Evolutionary conservation across 345 rosid species (phyloP), one percentile per base, ranked within the genome.

Genomic region (Crucihimalaya himalaica): DNA sequence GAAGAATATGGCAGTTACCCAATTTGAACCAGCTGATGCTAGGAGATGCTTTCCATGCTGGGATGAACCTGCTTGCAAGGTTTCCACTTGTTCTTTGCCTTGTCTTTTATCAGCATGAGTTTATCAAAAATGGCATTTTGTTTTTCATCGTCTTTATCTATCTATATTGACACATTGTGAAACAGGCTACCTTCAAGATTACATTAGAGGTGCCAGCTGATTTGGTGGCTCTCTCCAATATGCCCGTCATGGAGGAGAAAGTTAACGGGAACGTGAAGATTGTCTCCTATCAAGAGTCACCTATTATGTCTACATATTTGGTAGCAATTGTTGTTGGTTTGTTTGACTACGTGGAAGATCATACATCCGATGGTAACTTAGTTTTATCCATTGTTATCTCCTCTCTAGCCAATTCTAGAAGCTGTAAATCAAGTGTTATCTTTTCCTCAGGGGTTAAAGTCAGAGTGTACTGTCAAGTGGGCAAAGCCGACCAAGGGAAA

Each of bases 1-100:
- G 87, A 95, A 85, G 89, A 90, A 95, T 54, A 90, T 95, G 99
- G 99, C 96, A 5, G 99, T 92, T 55, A 95, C 98, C 2, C 98
- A 95, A 79, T 95, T 95, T 78, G 99, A 92, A 82, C 97, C 97
- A 4, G 97, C 87, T 63, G 97, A 95, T 84, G 97, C 98, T 25
- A 85, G 99, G 77, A 83, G 87, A 73, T 95, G 97, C 79, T 92
- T 95, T 76, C 99, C 99, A 0, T 95, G 99, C 66, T 92, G 99
- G 99, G 99, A 95, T 69, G 97, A 95, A 79, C 99, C 99, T 70
- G 89, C 92, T 71, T 89, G 89, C 97, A 95, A 95, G 97, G 98
- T 89, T 32, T 72, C 12, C 59, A 32, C 52, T 10, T 37, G 6
- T 34, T 54, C 28, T 50, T 16, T 28, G 3, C 34, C 3, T 57